These are phyloP conservation scores for Starmerella stigmatis DNA, from an alignment of 805 yeast species.

Conservation along the genomic window DNA sequence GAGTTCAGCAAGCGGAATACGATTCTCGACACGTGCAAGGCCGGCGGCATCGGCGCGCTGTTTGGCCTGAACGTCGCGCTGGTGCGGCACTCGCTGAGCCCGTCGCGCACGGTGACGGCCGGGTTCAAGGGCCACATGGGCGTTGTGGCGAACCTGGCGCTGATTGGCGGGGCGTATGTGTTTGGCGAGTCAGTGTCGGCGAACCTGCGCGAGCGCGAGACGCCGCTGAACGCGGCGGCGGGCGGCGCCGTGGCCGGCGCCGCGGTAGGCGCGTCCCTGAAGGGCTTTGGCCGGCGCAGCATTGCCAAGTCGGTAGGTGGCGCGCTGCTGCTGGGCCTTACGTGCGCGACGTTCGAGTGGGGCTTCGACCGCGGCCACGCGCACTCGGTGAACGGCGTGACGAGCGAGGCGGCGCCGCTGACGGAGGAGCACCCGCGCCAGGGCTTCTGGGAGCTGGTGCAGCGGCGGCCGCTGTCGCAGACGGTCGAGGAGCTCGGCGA, in stretches of 20 bases:
- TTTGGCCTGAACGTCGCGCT: conserved; percentile 43
- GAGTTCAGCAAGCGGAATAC: conserved; percentile 49
- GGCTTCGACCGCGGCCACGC: conserved; percentile 28
- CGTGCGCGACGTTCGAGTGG: conserved; percentile 36
- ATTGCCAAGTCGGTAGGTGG: conserved; percentile 39
- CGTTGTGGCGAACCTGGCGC: conserved; percentile 31
- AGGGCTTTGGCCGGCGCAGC: conserved; percentile 23
- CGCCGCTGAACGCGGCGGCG: conserved; percentile 47
- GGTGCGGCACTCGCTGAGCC: conserved; percentile 29
- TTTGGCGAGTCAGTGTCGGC: conserved; percentile 39
- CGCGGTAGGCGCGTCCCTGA: conserved; percentile 32
- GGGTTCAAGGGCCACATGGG: conserved; percentile 26
- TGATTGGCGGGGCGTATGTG: conserved; percentile 42
- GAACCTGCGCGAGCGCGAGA: conserved; percentile 53
- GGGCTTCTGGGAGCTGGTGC: conserved; percentile 70
- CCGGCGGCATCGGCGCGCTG: conserved; percentile 38
- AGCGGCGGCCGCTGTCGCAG: conserved; percentile 73
- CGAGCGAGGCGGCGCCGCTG: conserved; percentile 32
- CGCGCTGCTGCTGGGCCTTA: conserved; percentile 37
- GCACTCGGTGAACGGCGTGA: conserved; percentile 24
- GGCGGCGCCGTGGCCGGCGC: conserved; percentile 43
- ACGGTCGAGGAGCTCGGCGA: conserved; percentile 65
- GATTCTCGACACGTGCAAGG: conserved; percentile 38
- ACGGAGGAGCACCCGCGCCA: conserved; percentile 34
- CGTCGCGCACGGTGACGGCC: conserved; percentile 27